Evolutionary conservation across 2,329 filamentous ascomycete species (phyloP).

Genomic region (Fusarium tanahbumbuense): DNA sequence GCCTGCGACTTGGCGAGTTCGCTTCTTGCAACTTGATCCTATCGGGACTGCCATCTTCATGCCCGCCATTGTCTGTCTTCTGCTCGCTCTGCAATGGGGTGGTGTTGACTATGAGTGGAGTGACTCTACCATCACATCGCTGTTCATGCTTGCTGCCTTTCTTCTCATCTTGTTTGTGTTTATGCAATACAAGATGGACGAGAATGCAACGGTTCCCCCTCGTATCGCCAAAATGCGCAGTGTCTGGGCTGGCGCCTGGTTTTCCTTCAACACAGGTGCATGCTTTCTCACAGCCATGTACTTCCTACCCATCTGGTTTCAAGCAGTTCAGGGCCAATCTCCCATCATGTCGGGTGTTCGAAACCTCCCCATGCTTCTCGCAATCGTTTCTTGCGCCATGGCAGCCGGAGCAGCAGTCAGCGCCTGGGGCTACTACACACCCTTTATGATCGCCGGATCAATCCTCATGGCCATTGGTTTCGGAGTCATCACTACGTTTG

Average conservation of each 20-base stretch:
- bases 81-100: constrained; percentile 65
- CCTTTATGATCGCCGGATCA: constrained; percentile 55
- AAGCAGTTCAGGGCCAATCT: constrained; percentile 56
- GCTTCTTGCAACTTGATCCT: constrained; percentile 47
- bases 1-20: constrained; percentile 42
- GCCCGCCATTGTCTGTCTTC: constrained; percentile 57
- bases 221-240: constrained; percentile 56
- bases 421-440: constrained; percentile 58
- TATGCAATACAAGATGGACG: constrained; percentile 54
- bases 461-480: constrained; percentile 52
- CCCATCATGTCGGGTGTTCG: constrained; percentile 55
- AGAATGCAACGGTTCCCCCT: constrained; percentile 58
- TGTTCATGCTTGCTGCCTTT: constrained; percentile 50
- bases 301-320: constrained; percentile 60
- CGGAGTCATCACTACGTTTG: constrained; percentile 58
- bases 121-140: constrained; percentile 40
- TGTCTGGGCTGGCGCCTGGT: constrained; percentile 52
- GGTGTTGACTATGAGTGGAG: constrained; percentile 52
- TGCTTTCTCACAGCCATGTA: constrained; percentile 51
- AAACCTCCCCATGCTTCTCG: constrained; percentile 56
- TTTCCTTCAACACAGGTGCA: constrained; percentile 55
- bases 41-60: constrained; percentile 50
- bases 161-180: constrained; percentile 52
- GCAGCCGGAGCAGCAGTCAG: constrained; percentile 52
- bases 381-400: constrained; percentile 52